Evolutionary conservation across 192 early-diverging fungal species (phyloP).

Genomic region (Coemansia sp.): DNA sequence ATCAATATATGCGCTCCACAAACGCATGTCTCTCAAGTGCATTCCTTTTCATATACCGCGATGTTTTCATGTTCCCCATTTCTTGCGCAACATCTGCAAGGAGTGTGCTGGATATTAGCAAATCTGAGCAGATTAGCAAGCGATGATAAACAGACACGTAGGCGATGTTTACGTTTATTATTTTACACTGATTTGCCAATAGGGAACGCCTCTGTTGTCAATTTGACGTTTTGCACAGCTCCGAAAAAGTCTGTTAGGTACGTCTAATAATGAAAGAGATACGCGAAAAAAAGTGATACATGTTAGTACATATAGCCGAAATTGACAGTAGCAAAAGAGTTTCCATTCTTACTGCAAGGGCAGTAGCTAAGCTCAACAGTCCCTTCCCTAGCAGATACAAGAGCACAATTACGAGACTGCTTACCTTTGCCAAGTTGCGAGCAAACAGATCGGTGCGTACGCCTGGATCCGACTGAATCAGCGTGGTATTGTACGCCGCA

Average conservation of each 20-base stretch:
- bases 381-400: not conserved
- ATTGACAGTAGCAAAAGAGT: not conserved
- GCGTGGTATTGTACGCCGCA: conserved; percentile 70
- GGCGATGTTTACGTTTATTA: not conserved
- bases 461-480: conserved; percentile 83
- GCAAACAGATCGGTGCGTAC: conserved; percentile 83
- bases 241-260: conserved; percentile 96
- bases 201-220: conserved; percentile 60
- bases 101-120: not conserved
- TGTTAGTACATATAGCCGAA: not conserved
- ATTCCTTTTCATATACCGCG: not conserved
- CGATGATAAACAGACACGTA: not conserved
- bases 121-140: not conserved
- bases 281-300: not conserved
- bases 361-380: not conserved
- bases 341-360: not conserved
- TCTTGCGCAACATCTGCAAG: not conserved
- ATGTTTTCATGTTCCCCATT: not conserved
- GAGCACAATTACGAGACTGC: not conserved
- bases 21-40: not conserved
- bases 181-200: conserved; percentile 17
- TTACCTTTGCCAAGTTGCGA: conserved; percentile 75
- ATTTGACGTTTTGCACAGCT: conserved; percentile 86
- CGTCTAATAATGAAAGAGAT: conserved; percentile 51
- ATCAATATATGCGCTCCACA: not conserved